These are phyloP conservation scores for Penicillium coffeae DNA, from an alignment of 495 filamentous ascomycete species.

Conservation along the genomic window DNA sequence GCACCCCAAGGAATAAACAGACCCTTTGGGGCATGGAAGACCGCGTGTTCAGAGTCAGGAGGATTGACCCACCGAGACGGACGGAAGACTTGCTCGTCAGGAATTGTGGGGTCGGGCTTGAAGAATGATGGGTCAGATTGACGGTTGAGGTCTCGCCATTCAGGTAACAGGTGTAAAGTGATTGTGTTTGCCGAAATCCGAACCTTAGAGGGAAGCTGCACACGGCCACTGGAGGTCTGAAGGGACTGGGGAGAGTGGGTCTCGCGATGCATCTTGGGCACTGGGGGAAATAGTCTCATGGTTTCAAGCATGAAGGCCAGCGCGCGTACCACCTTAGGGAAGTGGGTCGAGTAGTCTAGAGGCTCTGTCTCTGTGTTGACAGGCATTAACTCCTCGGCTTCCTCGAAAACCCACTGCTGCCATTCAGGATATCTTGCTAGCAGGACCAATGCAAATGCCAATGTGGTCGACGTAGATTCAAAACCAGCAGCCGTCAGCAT, in stretches of 20 bases:
- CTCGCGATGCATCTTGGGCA: not conserved
- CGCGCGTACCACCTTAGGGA: conserved; percentile 39
- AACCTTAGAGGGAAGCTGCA: not conserved
- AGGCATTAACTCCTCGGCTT: conserved; percentile 23
- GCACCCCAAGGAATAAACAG: conserved; percentile 47
- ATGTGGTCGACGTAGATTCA: conserved; percentile 51
- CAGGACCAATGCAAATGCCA: conserved; percentile 46
- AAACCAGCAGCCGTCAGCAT: conserved; percentile 53
- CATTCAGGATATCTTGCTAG: conserved; percentile 45
- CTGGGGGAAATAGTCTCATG: not conserved
- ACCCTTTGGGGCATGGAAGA: conserved; percentile 29
- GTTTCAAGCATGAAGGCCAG: conserved; percentile 44
- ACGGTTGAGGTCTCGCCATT: conserved; percentile 33
- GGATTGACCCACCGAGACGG: conserved; percentile 43
- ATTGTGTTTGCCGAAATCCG: not conserved
- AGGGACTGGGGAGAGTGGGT: not conserved
- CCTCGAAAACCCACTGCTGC: conserved; percentile 47
- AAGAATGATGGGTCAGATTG: conserved; percentile 16
- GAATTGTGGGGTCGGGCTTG: conserved; percentile 24
- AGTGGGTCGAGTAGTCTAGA: conserved; percentile 23
- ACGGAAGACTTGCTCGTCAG: conserved; percentile 39
- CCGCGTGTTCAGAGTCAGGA: not conserved
- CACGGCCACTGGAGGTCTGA: not conserved
- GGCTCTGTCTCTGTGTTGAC: conserved; percentile 3
- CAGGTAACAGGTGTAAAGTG: conserved; percentile 19